Evolutionary conservation across 176 grass and related monocot species (phyloP).

Genomic region (Avena insularis): DNA sequence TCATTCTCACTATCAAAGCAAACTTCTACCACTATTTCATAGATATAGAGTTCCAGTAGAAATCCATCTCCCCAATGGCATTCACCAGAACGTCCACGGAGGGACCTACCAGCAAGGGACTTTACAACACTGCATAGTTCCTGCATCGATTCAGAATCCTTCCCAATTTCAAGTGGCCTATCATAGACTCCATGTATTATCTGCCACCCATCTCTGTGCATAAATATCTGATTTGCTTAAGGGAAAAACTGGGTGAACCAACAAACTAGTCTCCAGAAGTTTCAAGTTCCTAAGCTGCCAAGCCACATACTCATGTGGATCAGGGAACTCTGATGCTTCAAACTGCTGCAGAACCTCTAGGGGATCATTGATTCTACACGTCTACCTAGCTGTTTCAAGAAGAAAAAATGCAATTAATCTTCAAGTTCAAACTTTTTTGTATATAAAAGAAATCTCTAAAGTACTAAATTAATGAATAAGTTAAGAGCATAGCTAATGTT

Average conservation of each 20-base stretch:
- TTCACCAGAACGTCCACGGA: conserved; percentile 63
- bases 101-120: conserved; percentile 56
- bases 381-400: conserved; percentile 64
- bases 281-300: conserved; percentile 73
- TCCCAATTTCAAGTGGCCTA: conserved; percentile 66
- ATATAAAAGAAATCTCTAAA: background rate
- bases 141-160: conserved; percentile 79
- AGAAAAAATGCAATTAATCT: background rate
- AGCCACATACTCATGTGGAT: conserved; percentile 63
- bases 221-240: conserved; percentile 60
- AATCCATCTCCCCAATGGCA: conserved; percentile 81
- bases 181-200: conserved; percentile 59
- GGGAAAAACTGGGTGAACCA: conserved; percentile 62
- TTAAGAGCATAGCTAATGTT: background rate
- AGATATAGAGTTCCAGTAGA: conserved; percentile 38
- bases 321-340: conserved; percentile 70
- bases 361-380: conserved; percentile 79
- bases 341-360: conserved; percentile 78
- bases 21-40: conserved; percentile 72
- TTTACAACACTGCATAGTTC: conserved; percentile 59
- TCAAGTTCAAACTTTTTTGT: background rate
- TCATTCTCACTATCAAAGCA: conserved; percentile 75
- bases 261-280: conserved; percentile 68
- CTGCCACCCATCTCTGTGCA: conserved; percentile 58
- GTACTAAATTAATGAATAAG: background rate